These are phyloP conservation scores for Chlorella sp. DNA, from an alignment of 139 green algal species.

Conservation along the genomic window DNA sequence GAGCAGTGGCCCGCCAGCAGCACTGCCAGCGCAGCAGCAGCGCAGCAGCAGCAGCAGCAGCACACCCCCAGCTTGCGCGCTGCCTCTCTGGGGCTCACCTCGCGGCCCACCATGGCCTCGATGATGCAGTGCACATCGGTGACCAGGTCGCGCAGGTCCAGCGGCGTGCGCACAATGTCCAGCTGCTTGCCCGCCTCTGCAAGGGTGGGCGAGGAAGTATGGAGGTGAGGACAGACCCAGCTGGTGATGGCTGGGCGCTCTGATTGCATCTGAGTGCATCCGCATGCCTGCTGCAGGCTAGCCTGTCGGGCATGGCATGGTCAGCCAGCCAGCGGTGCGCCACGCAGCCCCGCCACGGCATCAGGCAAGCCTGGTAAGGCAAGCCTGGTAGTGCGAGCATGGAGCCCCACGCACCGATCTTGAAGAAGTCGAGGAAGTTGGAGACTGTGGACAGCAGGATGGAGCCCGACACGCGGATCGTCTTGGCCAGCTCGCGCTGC, in stretches of 20 bases:
- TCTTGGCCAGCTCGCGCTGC: slow-evolving; percentile 85
- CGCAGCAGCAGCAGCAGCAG: neutral
- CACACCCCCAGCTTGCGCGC: too few relatives aligned
- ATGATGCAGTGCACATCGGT: slow-evolving; percentile 87
- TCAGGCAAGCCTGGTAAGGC: too few relatives aligned
- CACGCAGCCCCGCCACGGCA: too few relatives aligned
- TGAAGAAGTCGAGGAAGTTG: slow-evolving; percentile 95
- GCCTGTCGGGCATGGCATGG: too few relatives aligned
- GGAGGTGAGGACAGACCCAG: too few relatives aligned
- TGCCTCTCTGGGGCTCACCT: neutral
- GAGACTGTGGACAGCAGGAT: slow-evolving; percentile 88
- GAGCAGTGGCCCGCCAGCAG: too few relatives aligned
- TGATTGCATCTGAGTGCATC: too few relatives aligned
- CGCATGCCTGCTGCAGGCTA: too few relatives aligned
- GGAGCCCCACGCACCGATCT: slow-evolving; percentile 60
- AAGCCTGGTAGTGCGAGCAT: too few relatives aligned
- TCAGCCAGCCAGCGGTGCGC: too few relatives aligned
- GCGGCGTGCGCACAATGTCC: slow-evolving; percentile 75
- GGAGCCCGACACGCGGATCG: slow-evolving; percentile 79
- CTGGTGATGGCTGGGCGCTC: too few relatives aligned
- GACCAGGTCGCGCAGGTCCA: slow-evolving; percentile 70
- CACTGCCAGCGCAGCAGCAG: neutral
- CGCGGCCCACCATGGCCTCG: slow-evolving; percentile 77
- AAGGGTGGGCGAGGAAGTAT: too few relatives aligned
- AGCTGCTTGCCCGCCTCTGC: slow-evolving; percentile 77